These are phyloP conservation scores for Boletus subparvulus DNA, from an alignment of 768 basidiomycete genomes.

Conservation along the genomic window DNA sequence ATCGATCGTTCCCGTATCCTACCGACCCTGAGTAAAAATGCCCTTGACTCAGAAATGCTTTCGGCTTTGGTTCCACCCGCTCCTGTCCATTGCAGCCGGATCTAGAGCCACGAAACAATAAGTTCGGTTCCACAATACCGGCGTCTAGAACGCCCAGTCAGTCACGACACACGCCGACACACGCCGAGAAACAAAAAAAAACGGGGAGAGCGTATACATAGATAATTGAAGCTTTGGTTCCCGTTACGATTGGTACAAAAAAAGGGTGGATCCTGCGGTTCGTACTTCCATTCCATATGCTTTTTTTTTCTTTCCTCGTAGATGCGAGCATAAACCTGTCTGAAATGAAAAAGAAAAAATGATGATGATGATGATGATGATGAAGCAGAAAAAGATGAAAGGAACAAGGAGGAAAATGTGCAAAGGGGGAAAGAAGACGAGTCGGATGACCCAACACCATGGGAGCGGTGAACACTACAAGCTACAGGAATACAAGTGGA, in stretches of 20 bases:
- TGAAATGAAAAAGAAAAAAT: background rate
- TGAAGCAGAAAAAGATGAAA: constrained; percentile 5
- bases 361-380: background rate
- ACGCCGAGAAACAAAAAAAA: no score
- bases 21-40: no score
- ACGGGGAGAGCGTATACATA: background rate
- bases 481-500: constrained; percentile 32
- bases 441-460: background rate
- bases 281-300: constrained; percentile 19
- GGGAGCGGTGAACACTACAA: constrained; percentile 16
- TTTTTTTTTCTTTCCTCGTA: constrained; percentile 12
- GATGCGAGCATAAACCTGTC: constrained; percentile 18
- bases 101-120: no score
- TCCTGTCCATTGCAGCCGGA: no score
- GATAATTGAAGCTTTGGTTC: constrained; percentile 8
- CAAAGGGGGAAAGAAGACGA: constrained; percentile 7
- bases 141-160: no score
- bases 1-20: no score
- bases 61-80: no score
- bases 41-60: no score
- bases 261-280: constrained; percentile 8
- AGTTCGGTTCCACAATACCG: no score
- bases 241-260: constrained; percentile 7
- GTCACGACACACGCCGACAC: no score
- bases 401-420: background rate